These are phyloP conservation scores for Agaricales sp. DNA, from an alignment of 1,284 basidiomycete species.

Conservation along the genomic window DNA sequence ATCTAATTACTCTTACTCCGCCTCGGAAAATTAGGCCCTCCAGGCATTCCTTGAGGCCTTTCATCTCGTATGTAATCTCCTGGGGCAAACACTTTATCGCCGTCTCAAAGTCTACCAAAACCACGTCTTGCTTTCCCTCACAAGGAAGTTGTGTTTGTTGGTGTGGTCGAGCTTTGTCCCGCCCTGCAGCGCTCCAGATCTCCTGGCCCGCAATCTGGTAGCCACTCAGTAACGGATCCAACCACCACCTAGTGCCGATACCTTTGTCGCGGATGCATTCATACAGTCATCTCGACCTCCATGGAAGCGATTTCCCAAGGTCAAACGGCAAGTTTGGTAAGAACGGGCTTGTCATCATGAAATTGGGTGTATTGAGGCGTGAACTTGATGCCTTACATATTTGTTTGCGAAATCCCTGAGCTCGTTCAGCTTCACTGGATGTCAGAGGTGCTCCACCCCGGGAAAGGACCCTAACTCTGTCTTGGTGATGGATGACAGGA, in stretches of 20 bases:
- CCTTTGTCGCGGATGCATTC: not conserved
- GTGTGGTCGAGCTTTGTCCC: not conserved
- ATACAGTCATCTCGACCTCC: not conserved
- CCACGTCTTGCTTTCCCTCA: not conserved
- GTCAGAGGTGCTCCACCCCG: not conserved
- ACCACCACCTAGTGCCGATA: not conserved
- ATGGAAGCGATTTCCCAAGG: not conserved
- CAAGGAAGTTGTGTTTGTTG: not conserved
- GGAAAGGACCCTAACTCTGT: not conserved
- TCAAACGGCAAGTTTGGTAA: not conserved
- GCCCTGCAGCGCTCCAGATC: not conserved
- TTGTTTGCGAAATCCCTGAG: not conserved
- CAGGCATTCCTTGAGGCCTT: not conserved
- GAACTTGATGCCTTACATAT: not conserved
- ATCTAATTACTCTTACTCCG: too few relatives aligned
- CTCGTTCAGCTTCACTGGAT: not conserved
- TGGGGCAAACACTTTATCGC: not conserved
- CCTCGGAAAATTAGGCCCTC: too few relatives aligned
- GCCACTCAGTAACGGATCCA: not conserved
- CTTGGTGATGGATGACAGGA: too few relatives aligned
- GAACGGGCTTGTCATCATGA: not conserved
- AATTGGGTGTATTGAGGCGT: not conserved
- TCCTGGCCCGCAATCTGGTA: not conserved
- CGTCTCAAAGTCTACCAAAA: not conserved
- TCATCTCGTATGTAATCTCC: not conserved